Evolutionary conservation across 1,284 basidiomycete species (phyloP).

Genomic region (Omphalotus olearius): DNA sequence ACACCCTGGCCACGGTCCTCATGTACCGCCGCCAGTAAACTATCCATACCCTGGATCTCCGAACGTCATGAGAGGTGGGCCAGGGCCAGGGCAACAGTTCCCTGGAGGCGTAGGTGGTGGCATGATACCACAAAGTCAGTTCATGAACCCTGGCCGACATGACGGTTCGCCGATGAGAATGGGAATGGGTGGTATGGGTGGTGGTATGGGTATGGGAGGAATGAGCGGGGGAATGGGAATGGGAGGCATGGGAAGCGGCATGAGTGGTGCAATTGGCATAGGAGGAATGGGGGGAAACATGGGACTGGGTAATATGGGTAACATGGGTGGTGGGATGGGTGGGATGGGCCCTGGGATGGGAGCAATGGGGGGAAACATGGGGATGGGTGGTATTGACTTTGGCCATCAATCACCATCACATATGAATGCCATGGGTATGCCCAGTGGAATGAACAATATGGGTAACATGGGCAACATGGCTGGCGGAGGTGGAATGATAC

Average conservation of each 20-base stretch:
- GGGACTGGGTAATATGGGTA: constrained; percentile 7
- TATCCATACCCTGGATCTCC: constrained; percentile 29
- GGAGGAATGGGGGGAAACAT: constrained; percentile 7
- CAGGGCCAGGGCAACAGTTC: constrained; percentile 22
- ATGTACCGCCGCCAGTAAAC: constrained; percentile 24
- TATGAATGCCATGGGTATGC: constrained; percentile 8
- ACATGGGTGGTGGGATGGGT: constrained; percentile 8
- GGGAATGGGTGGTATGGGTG: constrained; percentile 18
- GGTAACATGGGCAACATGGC: constrained; percentile 11
- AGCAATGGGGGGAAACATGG: background rate
- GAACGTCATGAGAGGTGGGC: constrained; percentile 19
- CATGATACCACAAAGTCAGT: constrained; percentile 28
- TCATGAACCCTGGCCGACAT: constrained; percentile 24
- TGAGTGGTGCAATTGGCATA: constrained; percentile 17
- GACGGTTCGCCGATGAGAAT: constrained; percentile 31
- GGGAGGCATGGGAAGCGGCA: constrained; percentile 19
- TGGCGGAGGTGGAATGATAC: constrained; percentile 13
- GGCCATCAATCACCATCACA: constrained; percentile 1
- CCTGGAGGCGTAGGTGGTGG: constrained; percentile 19
- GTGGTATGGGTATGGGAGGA: constrained; percentile 21
- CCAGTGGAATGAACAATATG: constrained; percentile 18
- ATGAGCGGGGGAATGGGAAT: background rate
- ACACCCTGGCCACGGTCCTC: constrained; percentile 11
- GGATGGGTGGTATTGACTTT: constrained; percentile 8
- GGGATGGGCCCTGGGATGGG: background rate